Conservation (phyloP, 2,329 filamentous ascomycete species). For the Sarocladium oryzae region DNA sequence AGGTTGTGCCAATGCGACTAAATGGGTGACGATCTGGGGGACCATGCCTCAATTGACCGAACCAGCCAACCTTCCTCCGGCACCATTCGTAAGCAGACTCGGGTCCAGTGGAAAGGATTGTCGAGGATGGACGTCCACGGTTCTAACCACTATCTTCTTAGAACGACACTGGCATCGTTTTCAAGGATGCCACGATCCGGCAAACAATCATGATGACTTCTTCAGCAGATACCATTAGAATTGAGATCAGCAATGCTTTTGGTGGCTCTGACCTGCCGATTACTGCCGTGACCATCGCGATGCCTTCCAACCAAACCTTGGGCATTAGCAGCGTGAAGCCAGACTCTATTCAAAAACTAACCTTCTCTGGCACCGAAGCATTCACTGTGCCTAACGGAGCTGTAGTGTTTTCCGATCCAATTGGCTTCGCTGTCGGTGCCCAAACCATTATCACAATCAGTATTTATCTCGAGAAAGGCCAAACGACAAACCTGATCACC, state of each 20-base stretch:
- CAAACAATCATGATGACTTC: slow-evolving; percentile 54
- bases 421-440: slow-evolving; percentile 42
- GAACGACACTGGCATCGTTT: slow-evolving; percentile 46
- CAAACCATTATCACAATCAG: slow-evolving; percentile 46
- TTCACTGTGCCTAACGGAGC: slow-evolving; percentile 48
- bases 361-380: slow-evolving; percentile 46
- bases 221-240: slow-evolving; percentile 44
- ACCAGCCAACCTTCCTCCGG: slow-evolving; percentile 48
- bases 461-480: slow-evolving; percentile 52
- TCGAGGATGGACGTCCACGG: background rate
- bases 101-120: background rate
- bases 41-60: slow-evolving; percentile 58
- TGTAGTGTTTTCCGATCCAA: slow-evolving; percentile 51
- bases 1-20: slow-evolving; percentile 14
- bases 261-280: slow-evolving; percentile 51
- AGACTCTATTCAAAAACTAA: slow-evolving; percentile 40
- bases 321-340: slow-evolving; percentile 42
- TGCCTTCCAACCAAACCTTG: slow-evolving; percentile 43
- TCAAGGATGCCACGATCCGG: slow-evolving; percentile 53
- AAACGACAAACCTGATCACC: slow-evolving; percentile 48
- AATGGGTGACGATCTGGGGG: slow-evolving; percentile 58
- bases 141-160: slow-evolving; percentile 17
- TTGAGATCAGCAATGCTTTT: slow-evolving; percentile 57
- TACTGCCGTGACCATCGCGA: slow-evolving; percentile 48
- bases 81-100: slow-evolving; percentile 41